Base-by-base conservation (phyloP, 768 basidiomycete genomes). In the Rhodocollybia butyracea region DNA sequence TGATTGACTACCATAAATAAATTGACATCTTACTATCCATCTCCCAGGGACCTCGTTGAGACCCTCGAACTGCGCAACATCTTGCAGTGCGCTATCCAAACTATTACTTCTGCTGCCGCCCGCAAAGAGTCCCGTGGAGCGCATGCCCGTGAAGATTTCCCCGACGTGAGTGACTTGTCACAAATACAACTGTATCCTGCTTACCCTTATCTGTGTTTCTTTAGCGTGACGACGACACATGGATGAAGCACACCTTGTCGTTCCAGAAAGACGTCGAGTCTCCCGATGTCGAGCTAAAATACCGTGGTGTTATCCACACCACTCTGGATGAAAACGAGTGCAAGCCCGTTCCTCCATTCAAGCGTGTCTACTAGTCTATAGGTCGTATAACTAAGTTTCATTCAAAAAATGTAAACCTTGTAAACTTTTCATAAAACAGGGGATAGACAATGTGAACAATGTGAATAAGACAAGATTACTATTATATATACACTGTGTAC, bases 91-190 rank as follows among this genome's bases (percentile, higher is more conserved):
- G 97, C 97, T 57, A 83, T 94, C 57, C 96, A 98, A 73, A 98
- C 97, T 53, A 94, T 98, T 66, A 88, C 86, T 11, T 86, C 91
- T 46, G 94, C 92, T 19, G 90, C 91, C 51, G 94, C 94, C 52
- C 89, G 96, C 64, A 92, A 94, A 76, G 97, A 98, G 69, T 96
- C 94, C 43, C 92, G 97, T 69, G 97, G 97, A 69, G 97, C 97
- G 36, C 97, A 99, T 67, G 97, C 97, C 46, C 93, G 97, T 63
- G 97, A 98, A 73, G 97, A 99, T 70, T 98, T 73, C 79, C 86
- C 94, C n/a, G 95, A 99, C 24, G 91, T 91, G 57, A 48, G 80
- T 73, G 36, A 50, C 36, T 39, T 22, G 12, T 43, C 10, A 19
- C 6, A 11, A 43, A 12, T 36, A 21, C 43, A 19, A 42, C 40